A percentile compares a stretch with the other conserved stretches of the same genome.
Evolutionary conservation across 495 filamentous ascomycete genomes (phyloP).

Genomic region (Trichodelitschia bisporula): DNA sequence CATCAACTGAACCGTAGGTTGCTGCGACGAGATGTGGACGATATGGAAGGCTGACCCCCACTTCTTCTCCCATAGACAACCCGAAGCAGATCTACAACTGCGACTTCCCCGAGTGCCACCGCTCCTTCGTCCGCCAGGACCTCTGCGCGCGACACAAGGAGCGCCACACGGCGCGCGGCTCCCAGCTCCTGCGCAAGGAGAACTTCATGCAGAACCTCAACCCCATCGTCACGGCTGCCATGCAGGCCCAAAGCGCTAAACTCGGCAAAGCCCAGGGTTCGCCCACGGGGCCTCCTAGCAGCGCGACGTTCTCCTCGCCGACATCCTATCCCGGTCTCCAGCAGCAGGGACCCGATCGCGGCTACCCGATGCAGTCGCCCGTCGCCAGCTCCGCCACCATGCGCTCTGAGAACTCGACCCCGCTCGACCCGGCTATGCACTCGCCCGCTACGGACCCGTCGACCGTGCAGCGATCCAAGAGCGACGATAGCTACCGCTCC

Average conservation of each 20-base stretch:
- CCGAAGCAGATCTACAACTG: conserved; percentile 93
- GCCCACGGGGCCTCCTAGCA: conserved; percentile 7
- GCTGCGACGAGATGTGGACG: not conserved
- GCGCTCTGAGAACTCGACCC: conserved; percentile 6
- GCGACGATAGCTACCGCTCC: conserved; percentile 9
- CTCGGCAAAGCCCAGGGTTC: conserved; percentile 5
- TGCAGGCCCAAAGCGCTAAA: conserved; percentile 5
- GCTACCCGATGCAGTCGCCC: conserved; percentile 8
- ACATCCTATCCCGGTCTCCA: not conserved
- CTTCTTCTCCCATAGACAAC: conserved; percentile 23
- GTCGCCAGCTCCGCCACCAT: conserved; percentile 3
- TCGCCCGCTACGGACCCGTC: conserved; percentile 6
- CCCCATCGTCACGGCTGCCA: conserved; percentile 9
- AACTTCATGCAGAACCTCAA: conserved; percentile 32
- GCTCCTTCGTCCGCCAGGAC: conserved; percentile 84
- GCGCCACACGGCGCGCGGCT: conserved; percentile 86
- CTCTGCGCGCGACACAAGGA: conserved; percentile 84
- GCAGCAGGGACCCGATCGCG: conserved; percentile 4
- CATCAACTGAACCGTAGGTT: conserved; percentile 83
- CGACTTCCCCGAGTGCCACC: conserved; percentile 75
- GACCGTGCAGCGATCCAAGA: conserved; percentile 4
- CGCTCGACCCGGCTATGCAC: conserved; percentile 4
- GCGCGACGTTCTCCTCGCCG: too few species aligned
- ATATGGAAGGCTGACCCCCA: not conserved
- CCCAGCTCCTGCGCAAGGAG: conserved; percentile 81